phyloP scores from a whole-genome alignment of 306 rosid genomes.

The Vigna reflexopilosa region DNA sequence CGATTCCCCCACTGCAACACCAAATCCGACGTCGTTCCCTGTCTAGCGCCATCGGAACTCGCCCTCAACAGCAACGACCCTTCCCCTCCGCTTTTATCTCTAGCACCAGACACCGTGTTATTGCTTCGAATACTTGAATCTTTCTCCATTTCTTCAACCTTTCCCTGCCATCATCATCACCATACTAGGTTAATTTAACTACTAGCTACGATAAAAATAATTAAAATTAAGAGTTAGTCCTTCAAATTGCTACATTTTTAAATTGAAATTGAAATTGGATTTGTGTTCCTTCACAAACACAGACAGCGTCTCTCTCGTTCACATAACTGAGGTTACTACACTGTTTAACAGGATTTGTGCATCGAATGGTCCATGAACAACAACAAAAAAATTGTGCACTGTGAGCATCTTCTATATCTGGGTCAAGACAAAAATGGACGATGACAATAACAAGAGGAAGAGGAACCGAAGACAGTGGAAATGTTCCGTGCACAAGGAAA shows the following conservation, averaged over 20 bases:
- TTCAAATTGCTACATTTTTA: slow-evolving; percentile 33
- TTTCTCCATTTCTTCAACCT: slow-evolving; percentile 64
- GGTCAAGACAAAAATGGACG: slow-evolving; percentile 19
- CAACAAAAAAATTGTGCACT: not conserved
- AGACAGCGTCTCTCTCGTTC: not conserved
- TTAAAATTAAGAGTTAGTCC: not conserved
- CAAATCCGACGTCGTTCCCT: slow-evolving; percentile 70
- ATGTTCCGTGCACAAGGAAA: not conserved
- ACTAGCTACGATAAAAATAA: not conserved
- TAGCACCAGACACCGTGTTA: slow-evolving; percentile 3
- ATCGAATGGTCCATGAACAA: slow-evolving; percentile 6
- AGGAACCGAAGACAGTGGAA: slow-evolving; percentile 10
- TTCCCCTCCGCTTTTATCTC: slow-evolving; percentile 62
- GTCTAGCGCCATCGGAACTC: slow-evolving; percentile 55
- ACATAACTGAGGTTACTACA: not conserved
- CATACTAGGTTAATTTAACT: slow-evolving; percentile 29
- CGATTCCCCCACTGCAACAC: slow-evolving; percentile 93
- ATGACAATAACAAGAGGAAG: slow-evolving; percentile 27
- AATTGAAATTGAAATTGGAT: not conserved
- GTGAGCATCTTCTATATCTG: slow-evolving; percentile 21
- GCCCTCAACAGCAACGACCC: slow-evolving; percentile 63
- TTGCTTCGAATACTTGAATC: slow-evolving; percentile 45
- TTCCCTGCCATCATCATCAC: slow-evolving; percentile 47
- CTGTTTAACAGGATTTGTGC: slow-evolving; percentile 2
- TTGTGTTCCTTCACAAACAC: slow-evolving; percentile 18